Conservation (phyloP, 2,329 filamentous ascomycete genomes). For the Elsinoe australis region DNA sequence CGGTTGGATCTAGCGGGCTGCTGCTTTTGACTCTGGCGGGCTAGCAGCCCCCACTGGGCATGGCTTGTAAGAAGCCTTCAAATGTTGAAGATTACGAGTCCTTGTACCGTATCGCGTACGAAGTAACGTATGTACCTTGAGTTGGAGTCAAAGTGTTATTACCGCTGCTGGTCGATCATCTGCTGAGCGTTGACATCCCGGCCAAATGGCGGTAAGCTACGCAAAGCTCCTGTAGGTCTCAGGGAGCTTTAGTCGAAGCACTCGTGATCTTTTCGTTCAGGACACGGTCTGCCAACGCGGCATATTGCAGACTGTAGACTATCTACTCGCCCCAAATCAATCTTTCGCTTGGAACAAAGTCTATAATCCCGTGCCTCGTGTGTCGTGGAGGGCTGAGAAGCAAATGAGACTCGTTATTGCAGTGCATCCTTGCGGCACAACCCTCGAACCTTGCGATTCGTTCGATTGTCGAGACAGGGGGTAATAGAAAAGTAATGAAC, state of each 20-base stretch:
- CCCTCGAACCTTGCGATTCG: constrained; percentile 8
- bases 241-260: constrained; percentile 3
- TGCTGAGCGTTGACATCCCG: too few relatives aligned
- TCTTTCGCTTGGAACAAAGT: constrained; percentile 6
- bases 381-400: background rate
- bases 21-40: constrained; percentile 6
- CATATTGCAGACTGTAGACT: too few relatives aligned
- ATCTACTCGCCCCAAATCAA: background rate
- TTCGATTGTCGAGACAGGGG: constrained; percentile 15
- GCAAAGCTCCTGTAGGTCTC: constrained; percentile 9
- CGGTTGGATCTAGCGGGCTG: background rate
- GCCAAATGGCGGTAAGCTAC: too few relatives aligned
- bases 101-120: constrained; percentile 3
- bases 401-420: constrained; percentile 1
- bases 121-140: too few relatives aligned
- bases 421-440: constrained; percentile 8
- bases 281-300: too few relatives aligned
- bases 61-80: background rate
- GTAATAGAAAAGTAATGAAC: constrained; percentile 4
- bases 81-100: constrained; percentile 15
- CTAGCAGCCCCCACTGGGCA: constrained; percentile 1
- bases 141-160: too few relatives aligned
- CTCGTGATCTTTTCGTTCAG: constrained; percentile 2
- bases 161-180: too few relatives aligned
- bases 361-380: constrained; percentile 3